These are phyloP conservation scores for Emericellopsis cladophorae DNA, from an alignment of 2,329 filamentous ascomycete genomes.

Conservation along the genomic window DNA sequence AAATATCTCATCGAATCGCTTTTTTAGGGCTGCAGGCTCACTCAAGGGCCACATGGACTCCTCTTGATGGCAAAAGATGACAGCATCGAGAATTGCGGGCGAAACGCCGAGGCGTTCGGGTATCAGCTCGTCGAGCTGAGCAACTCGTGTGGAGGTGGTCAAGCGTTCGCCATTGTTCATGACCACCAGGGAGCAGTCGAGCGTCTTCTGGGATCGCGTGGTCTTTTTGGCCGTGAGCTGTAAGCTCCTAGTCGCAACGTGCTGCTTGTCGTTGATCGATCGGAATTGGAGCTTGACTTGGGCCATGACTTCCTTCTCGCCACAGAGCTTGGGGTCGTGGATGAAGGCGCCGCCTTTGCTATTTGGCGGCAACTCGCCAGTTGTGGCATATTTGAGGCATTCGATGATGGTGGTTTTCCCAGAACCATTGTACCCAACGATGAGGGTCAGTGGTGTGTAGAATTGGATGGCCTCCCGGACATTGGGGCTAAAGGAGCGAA, in stretches of 20 bases:
- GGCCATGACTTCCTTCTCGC: slow-evolving; percentile 79
- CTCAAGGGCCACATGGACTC: slow-evolving; percentile 96
- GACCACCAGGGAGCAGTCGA: slow-evolving; percentile 69
- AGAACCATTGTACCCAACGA: slow-evolving; percentile 94
- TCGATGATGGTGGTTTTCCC: slow-evolving; percentile 99
- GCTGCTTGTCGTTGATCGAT: slow-evolving; percentile 62
- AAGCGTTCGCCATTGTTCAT: slow-evolving; percentile 68
- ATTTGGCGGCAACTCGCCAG: slow-evolving; percentile 85
- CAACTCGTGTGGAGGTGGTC: slow-evolving; percentile 65
- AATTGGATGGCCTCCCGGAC: slow-evolving; percentile 73
- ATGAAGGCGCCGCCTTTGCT: slow-evolving; percentile 86
- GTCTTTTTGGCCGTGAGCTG: slow-evolving; percentile 81
- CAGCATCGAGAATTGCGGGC: slow-evolving; percentile 77
- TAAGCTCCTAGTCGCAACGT: slow-evolving; percentile 74
- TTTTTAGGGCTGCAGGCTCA: slow-evolving; percentile 74
- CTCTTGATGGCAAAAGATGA: slow-evolving; percentile 98
- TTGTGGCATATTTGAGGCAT: slow-evolving; percentile 95
- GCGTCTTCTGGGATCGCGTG: slow-evolving; percentile 62
- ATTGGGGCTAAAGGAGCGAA: slow-evolving; percentile 73
- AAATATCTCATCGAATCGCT: slow-evolving; percentile 94
- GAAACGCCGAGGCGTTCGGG: slow-evolving; percentile 82
- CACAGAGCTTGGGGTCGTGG: slow-evolving; percentile 86
- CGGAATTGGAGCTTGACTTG: slow-evolving; percentile 86
- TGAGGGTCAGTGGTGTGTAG: slow-evolving; percentile 81
- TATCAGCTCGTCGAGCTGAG: slow-evolving; percentile 73